Percentiles rank a stretch among this genome's conserved stretches.
phyloP scores from a whole-genome alignment of 2,329 filamentous ascomycete genomes.

The Colletotrichum horii region DNA sequence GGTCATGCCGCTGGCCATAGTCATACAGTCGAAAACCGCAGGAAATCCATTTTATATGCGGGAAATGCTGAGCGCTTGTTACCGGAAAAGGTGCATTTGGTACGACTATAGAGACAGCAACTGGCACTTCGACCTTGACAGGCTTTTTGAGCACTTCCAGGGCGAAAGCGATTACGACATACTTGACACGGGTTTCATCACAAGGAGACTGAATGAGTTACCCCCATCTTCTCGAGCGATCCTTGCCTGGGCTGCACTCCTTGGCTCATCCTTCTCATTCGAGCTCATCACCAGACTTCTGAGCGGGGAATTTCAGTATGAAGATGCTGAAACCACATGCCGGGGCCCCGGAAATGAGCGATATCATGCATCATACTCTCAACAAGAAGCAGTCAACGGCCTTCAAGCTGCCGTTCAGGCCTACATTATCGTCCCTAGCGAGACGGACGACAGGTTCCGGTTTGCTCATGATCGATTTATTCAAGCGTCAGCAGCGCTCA shows the following conservation, averaged over 20 bases:
- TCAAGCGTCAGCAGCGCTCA: slow-evolving; percentile 73
- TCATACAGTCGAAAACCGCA: slow-evolving; percentile 86
- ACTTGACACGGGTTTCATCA: slow-evolving; percentile 83
- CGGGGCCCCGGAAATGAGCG: slow-evolving; percentile 29
- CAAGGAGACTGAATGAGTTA: slow-evolving; percentile 77
- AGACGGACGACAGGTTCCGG: slow-evolving; percentile 84
- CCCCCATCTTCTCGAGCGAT: slow-evolving; percentile 77
- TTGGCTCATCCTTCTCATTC: slow-evolving; percentile 87
- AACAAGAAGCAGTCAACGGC: slow-evolving; percentile 74
- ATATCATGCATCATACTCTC: slow-evolving; percentile 56
- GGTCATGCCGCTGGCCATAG: slow-evolving; percentile 77
- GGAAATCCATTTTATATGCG: slow-evolving; percentile 92
- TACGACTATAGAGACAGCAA: slow-evolving; percentile 84
- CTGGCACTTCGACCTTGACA: slow-evolving; percentile 88
- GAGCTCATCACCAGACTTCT: slow-evolving; percentile 78
- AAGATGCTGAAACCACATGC: slow-evolving; percentile 44
- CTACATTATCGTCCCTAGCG: slow-evolving; percentile 81
- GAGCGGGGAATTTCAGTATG: slow-evolving; percentile 73
- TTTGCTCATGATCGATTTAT: slow-evolving; percentile 91
- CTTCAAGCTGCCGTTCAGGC: slow-evolving; percentile 69
- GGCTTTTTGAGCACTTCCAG: slow-evolving; percentile 84
- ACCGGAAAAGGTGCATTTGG: slow-evolving; percentile 86
- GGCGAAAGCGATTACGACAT: slow-evolving; percentile 80
- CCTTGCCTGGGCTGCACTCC: slow-evolving; percentile 82
- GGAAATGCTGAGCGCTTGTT: slow-evolving; percentile 87